These are phyloP conservation scores for Chaetomium sp. DNA, from an alignment of 2,329 filamentous ascomycete genomes.

Conservation along the genomic window DNA sequence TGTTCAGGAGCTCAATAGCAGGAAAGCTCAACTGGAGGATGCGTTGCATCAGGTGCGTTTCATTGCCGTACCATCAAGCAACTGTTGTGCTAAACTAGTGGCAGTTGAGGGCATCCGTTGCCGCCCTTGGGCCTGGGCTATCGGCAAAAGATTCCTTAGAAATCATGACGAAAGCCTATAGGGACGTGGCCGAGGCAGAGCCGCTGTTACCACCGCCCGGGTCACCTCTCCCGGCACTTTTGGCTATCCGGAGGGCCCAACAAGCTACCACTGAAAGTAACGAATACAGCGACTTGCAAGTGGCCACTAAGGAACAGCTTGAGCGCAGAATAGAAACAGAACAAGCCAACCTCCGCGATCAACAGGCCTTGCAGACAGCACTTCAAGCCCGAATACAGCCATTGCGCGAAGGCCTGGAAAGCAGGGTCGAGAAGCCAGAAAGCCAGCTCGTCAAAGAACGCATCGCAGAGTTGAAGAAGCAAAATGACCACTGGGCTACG, in stretches of 20 bases:
- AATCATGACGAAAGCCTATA: conserved; percentile 59
- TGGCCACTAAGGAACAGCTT: conserved; percentile 36
- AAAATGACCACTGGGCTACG: conserved; percentile 53
- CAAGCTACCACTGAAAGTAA: conserved; percentile 59
- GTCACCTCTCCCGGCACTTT: conserved; percentile 63
- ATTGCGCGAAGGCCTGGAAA: conserved; percentile 51
- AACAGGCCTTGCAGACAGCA: conserved; percentile 48
- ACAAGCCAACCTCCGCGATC: conserved; percentile 45
- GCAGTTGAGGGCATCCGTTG: conserved; percentile 13
- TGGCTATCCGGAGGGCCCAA: conserved; percentile 63
- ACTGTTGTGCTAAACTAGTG: conserved; percentile 5
- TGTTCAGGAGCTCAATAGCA: conserved; percentile 57
- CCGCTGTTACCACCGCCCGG: conserved; percentile 60
- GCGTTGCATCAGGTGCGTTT: conserved; percentile 23
- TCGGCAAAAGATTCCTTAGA: conserved; percentile 32
- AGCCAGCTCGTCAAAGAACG: conserved; percentile 57
- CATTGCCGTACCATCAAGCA: neutral
- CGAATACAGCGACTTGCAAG: conserved; percentile 46
- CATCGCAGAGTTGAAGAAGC: conserved; percentile 52
- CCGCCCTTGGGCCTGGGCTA: conserved; percentile 13
- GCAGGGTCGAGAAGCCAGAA: conserved; percentile 51
- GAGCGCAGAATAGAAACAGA: conserved; percentile 46
- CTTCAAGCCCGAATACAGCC: conserved; percentile 51
- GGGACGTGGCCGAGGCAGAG: conserved; percentile 52
- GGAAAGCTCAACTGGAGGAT: conserved; percentile 42